Evolutionary conservation across 305 asterid genomes (phyloP).

Genomic region (Solanum hybrid): DNA sequence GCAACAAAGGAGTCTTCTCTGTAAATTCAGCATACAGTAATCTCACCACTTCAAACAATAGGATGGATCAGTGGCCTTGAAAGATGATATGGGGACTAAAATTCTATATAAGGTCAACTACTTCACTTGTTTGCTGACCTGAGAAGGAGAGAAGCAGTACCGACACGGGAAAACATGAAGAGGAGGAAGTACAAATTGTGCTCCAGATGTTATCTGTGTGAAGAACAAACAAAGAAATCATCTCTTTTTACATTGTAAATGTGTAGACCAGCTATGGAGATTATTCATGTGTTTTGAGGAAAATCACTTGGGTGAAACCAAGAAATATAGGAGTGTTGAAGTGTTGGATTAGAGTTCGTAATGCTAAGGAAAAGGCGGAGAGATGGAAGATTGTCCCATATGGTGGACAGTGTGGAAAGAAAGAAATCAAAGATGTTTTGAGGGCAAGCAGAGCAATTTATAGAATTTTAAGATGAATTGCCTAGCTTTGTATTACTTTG

Average conservation of each 20-base stretch:
- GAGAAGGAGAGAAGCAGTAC: background rate
- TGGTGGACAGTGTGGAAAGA: background rate
- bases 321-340: background rate
- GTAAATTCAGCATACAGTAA: background rate
- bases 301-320: background rate
- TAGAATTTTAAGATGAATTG: background rate
- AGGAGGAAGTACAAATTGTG: background rate
- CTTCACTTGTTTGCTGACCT: background rate
- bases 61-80: background rate
- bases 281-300: background rate
- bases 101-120: background rate
- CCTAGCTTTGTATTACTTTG: background rate
- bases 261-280: background rate
- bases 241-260: background rate
- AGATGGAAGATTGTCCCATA: background rate
- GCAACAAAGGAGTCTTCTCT: background rate
- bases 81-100: background rate
- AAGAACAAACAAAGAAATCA: background rate
- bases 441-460: background rate
- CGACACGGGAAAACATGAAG: background rate
- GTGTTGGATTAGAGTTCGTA: background rate
- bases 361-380: background rate
- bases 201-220: background rate
- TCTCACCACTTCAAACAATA: background rate
- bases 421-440: background rate